Conservation (phyloP, 495 filamentous ascomycete species). For the Hyaloscypha bicolor region DNA sequence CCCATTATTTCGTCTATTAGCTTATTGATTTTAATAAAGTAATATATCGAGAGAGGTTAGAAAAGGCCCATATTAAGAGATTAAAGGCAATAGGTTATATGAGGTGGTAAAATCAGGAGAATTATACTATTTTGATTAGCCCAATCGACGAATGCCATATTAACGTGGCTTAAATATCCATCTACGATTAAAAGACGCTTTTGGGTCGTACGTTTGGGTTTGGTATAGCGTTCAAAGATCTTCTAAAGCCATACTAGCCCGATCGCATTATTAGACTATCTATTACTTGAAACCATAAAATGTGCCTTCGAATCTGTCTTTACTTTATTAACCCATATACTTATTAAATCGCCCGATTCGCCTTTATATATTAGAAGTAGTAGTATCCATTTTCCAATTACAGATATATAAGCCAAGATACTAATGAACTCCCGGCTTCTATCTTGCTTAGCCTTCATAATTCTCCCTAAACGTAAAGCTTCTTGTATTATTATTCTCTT, state of each 20-base stretch:
- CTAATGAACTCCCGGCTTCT: conserved; percentile 1
- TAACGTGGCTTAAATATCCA: conserved; percentile 22
- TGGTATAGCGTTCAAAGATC: conserved; percentile 12
- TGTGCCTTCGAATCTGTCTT: not conserved
- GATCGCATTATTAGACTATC: not conserved
- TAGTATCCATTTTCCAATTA: not conserved
- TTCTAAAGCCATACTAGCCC: conserved; percentile 4
- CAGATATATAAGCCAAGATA: not conserved
- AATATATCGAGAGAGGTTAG: conserved; percentile 15
- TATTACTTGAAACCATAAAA: not conserved
- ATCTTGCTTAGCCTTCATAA: not conserved
- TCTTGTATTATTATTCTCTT: not conserved
- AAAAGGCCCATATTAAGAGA: conserved; percentile 25
- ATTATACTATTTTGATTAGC: conserved; percentile 16
- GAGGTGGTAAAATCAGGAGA: conserved; percentile 18
- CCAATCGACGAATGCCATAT: conserved; percentile 22
- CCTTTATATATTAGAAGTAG: not conserved
- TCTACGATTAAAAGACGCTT: conserved; percentile 21
- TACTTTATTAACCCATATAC: not conserved
- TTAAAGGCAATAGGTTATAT: conserved; percentile 21
- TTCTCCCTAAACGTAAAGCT: not conserved
- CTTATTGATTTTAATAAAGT: not conserved
- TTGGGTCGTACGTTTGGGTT: not conserved
- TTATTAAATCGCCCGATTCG: not conserved
- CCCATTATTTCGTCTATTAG: not conserved